phyloP scores from a whole-genome alignment of 2,329 filamentous ascomycete genomes.

The Aspergillus sp. region DNA sequence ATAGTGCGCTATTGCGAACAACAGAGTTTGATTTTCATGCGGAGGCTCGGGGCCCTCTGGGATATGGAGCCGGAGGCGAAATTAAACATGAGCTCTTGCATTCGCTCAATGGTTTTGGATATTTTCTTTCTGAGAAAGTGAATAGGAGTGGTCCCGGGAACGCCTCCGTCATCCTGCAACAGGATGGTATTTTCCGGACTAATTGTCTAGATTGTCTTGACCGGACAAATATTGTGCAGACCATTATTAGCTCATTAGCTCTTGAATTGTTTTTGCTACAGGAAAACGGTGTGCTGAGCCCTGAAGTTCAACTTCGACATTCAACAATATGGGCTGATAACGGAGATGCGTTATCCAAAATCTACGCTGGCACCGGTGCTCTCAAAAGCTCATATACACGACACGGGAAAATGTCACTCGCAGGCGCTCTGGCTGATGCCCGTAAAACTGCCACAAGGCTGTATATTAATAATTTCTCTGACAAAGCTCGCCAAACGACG shows the following conservation, averaged over 20 bases:
- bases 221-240: conserved; percentile 93
- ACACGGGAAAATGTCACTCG: conserved; percentile 91
- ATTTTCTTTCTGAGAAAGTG: conserved; percentile 75
- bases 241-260: conserved; percentile 91
- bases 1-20: conserved; percentile 72
- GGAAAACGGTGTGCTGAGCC: conserved; percentile 64
- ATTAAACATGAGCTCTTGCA: conserved; percentile 76
- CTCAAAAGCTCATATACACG: conserved; percentile 94
- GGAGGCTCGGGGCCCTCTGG: conserved; percentile 80
- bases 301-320: conserved; percentile 90
- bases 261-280: conserved; percentile 80
- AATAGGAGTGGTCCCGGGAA: conserved; percentile 41
- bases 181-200: conserved; percentile 92
- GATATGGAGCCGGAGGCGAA: conserved; percentile 85
- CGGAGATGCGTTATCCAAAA: conserved; percentile 88
- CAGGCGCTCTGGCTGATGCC: conserved; percentile 90
- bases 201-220: conserved; percentile 97
- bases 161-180: conserved; percentile 73
- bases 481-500: conserved; percentile 88
- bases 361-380: conserved; percentile 94
- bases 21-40: conserved; percentile 97
- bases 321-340: conserved; percentile 97
- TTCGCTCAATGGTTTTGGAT: conserved; percentile 86
- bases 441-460: conserved; percentile 90
- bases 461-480: conserved; percentile 97